A percentile compares a stretch with the other conserved stretches of the same genome.
Evolutionary conservation across 2,329 filamentous ascomycete species (phyloP).

Genomic region (Paecilomyces formosus): DNA sequence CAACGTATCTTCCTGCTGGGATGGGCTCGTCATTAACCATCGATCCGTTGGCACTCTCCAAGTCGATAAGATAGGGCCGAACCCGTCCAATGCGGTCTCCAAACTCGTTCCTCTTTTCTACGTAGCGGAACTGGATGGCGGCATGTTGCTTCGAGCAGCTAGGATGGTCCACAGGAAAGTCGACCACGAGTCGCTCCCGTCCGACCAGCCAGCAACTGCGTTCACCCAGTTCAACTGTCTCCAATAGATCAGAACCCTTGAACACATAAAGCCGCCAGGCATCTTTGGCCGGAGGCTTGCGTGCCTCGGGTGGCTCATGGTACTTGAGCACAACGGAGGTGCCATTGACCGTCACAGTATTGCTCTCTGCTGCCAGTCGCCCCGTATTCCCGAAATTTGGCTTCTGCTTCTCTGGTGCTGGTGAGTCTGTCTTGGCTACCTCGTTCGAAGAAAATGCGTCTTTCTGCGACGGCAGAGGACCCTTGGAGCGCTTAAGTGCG

Average conservation of each 20-base stretch:
- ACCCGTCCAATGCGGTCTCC: constrained; percentile 75
- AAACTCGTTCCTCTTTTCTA: constrained; percentile 76
- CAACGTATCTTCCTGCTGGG: constrained; percentile 71
- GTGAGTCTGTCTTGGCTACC: constrained; percentile 17
- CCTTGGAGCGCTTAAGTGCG: constrained; percentile 24
- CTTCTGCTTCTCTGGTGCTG: constrained; percentile 56
- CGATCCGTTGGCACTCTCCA: constrained; percentile 91
- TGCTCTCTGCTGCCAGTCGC: constrained; percentile 78
- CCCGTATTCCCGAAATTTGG: constrained; percentile 80
- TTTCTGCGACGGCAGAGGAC: constrained; percentile 39
- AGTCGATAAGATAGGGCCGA: constrained; percentile 83
- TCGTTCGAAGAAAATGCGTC: constrained; percentile 36
- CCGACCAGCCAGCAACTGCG: constrained; percentile 90
- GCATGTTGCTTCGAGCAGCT: constrained; percentile 95
- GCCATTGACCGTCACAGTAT: constrained; percentile 55
- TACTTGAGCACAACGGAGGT: constrained; percentile 84
- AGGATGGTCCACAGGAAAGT: constrained; percentile 78
- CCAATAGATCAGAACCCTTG: constrained; percentile 71
- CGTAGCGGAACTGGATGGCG: constrained; percentile 84
- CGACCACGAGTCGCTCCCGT: constrained; percentile 70
- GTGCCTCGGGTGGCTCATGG: constrained; percentile 86
- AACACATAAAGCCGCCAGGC: constrained; percentile 90
- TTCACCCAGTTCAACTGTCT: constrained; percentile 67
- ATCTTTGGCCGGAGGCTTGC: constrained; percentile 72
- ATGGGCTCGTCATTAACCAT: constrained; percentile 68